phyloP scores from a whole-genome alignment of 495 filamentous ascomycete genomes.

The Pseudevernia furfuracea region DNA sequence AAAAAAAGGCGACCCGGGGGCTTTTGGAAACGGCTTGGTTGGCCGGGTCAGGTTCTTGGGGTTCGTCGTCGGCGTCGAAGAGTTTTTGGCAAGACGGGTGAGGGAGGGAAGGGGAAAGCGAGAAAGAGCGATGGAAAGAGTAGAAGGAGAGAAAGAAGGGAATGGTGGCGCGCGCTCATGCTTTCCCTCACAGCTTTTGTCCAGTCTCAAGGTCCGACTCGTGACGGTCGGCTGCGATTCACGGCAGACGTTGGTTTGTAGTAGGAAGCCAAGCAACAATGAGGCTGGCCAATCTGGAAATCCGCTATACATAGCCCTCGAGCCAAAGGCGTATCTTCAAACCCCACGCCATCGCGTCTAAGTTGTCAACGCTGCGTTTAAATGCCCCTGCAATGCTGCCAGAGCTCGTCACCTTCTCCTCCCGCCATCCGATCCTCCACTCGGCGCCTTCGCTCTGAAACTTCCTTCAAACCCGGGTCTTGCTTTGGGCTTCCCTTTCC shows the following conservation, averaged over 20 bases:
- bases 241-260: not conserved
- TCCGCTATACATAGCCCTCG: too few relatives aligned
- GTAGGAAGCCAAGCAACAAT: not conserved
- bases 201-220: too few relatives aligned
- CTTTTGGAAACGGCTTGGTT: too few relatives aligned
- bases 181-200: too few relatives aligned
- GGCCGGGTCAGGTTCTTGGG: too few relatives aligned
- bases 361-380: not conserved
- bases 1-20: too few relatives aligned
- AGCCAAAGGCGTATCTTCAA: not conserved
- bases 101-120: too few relatives aligned
- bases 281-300: not conserved
- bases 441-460: slow-evolving; percentile 52
- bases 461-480: slow-evolving; percentile 89
- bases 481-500: slow-evolving; percentile 47
- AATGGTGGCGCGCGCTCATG: too few relatives aligned
- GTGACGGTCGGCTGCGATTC: not conserved
- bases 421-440: not conserved
- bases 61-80: too few relatives aligned
- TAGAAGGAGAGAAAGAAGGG: too few relatives aligned
- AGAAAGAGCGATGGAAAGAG: too few relatives aligned
- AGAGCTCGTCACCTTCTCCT: slow-evolving; percentile 31
- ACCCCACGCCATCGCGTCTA: not conserved
- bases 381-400: slow-evolving; percentile 22
- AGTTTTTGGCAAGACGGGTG: too few relatives aligned